Conservation (phyloP, 2,329 filamentous ascomycete species). For the Diplodia intermedia region DNA sequence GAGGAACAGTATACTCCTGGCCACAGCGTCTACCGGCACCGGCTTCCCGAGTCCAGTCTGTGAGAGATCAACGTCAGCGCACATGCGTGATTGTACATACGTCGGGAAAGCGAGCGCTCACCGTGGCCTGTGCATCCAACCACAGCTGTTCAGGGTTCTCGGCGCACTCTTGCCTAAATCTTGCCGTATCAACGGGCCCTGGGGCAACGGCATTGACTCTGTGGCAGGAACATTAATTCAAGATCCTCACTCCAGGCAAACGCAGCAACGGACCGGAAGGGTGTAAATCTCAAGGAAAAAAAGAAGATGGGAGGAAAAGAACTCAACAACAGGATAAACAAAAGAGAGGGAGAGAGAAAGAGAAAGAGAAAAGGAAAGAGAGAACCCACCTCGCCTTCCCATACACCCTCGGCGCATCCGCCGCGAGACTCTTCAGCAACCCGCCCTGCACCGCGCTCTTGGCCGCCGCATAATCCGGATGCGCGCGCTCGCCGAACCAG, state of each 20-base stretch:
- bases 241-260: not conserved
- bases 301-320: not conserved
- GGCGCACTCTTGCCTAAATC: conserved; percentile 52
- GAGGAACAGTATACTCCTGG: conserved; percentile 55
- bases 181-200: conserved; percentile 54
- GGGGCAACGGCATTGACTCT: conserved; percentile 58
- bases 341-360: not conserved
- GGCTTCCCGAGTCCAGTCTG: conserved; percentile 49
- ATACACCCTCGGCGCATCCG: conserved; percentile 50
- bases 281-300: too few species aligned
- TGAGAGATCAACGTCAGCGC: not conserved
- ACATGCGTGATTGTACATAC: not conserved
- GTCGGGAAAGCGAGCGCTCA: conserved; percentile 33
- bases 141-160: conserved; percentile 50
- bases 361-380: not conserved
- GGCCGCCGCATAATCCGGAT: conserved; percentile 54
- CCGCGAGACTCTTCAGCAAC: conserved; percentile 51
- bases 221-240: not conserved
- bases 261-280: not conserved
- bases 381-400: conserved; percentile 38
- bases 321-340: not conserved
- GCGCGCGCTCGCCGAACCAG: conserved; percentile 52
- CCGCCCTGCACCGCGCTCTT: conserved; percentile 57
- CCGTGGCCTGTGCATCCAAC: conserved; percentile 54
- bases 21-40: conserved; percentile 51